These are phyloP conservation scores for Schwanniomyces etchellsii DNA, from an alignment of 1,139 yeast species.

Conservation along the genomic window DNA sequence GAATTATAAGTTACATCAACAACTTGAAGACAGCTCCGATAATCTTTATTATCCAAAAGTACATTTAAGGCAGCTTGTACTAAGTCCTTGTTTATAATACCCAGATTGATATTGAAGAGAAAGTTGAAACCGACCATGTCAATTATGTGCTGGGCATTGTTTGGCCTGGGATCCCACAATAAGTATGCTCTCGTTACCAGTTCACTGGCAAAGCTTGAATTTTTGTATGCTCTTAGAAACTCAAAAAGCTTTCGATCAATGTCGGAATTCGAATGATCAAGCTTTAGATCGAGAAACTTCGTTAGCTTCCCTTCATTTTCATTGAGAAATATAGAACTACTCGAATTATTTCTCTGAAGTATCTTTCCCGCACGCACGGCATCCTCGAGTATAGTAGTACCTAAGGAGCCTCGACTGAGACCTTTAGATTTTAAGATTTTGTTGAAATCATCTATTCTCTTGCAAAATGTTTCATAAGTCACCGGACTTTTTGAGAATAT, in stretches of 20 bases:
- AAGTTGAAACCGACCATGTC: slow-evolving; percentile 10
- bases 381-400: slow-evolving; percentile 13
- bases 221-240: not conserved
- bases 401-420: slow-evolving; percentile 2
- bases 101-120: slow-evolving; percentile 3
- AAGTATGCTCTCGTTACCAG: slow-evolving; percentile 17
- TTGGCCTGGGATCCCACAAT: slow-evolving; percentile 17
- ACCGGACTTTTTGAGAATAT: slow-evolving; percentile 21
- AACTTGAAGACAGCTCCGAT: slow-evolving; percentile 25
- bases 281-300: slow-evolving; percentile 10
- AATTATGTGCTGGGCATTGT: slow-evolving; percentile 12
- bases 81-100: slow-evolving; percentile 6
- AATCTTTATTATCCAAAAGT: slow-evolving; percentile 28
- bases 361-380: slow-evolving; percentile 20
- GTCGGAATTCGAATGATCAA: slow-evolving; percentile 8
- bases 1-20: slow-evolving; percentile 21
- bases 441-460: slow-evolving; percentile 12
- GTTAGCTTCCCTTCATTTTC: slow-evolving; percentile 1
- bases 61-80: slow-evolving; percentile 15
- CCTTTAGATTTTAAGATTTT: slow-evolving; percentile 2
- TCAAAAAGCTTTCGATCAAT: slow-evolving; percentile 10
- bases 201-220: slow-evolving; percentile 11
- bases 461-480: slow-evolving; percentile 21
- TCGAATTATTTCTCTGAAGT: slow-evolving; percentile 10
- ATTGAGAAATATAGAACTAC: too few species aligned